phyloP scores from a whole-genome alignment of 257 asterid species.

The Przewalskia tangutica region DNA sequence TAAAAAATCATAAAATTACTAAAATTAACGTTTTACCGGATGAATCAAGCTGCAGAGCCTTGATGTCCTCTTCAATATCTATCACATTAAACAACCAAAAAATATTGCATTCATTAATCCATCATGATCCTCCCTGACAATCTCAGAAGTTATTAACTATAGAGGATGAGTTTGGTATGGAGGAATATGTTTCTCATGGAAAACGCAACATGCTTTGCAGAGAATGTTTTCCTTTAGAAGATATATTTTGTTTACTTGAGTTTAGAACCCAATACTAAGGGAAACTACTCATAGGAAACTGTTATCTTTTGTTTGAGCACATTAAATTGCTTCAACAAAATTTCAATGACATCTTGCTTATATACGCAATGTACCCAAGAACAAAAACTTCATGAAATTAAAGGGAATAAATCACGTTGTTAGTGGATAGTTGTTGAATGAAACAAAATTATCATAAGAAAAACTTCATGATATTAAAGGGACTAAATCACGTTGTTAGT shows the following conservation, averaged over 20 bases:
- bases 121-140: background rate
- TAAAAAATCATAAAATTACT: background rate
- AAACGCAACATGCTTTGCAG: background rate
- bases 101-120: background rate
- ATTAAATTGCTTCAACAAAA: background rate
- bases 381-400: background rate
- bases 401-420: background rate
- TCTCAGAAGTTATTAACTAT: background rate
- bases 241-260: background rate
- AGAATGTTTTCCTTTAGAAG: background rate
- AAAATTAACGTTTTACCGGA: conserved; percentile 33
- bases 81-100: background rate
- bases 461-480: background rate
- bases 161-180: background rate
- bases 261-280: background rate
- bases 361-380: background rate
- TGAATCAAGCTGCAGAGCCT: conserved; percentile 80
- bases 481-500: background rate
- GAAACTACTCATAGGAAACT: background rate
- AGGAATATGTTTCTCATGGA: background rate
- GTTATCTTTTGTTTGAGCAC: background rate
- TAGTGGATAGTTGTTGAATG: background rate
- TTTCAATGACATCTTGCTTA: background rate
- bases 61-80: conserved; percentile 89
- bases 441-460: background rate